A percentile compares a stretch with the other conserved stretches of the same genome.
phyloP scores from a whole-genome alignment of 192 early-diverging fungal species.

The Umbelopsis isabellina region DNA sequence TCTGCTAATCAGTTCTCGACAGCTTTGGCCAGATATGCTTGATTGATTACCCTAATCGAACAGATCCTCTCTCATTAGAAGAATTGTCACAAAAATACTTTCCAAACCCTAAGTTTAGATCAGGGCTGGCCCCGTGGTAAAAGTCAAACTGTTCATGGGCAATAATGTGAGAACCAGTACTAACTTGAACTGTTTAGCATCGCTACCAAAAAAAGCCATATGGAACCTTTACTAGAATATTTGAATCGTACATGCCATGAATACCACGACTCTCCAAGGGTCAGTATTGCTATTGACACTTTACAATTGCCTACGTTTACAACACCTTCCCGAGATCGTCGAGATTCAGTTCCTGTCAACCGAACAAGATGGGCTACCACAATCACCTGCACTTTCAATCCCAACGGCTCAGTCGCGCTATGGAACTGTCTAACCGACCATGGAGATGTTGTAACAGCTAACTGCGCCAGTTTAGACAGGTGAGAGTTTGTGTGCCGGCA shows the following conservation, averaged over 20 bases:
- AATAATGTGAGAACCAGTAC: neutral
- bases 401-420: conserved; percentile 35
- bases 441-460: conserved; percentile 30
- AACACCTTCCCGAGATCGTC: neutral
- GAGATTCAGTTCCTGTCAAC: conserved; percentile 11
- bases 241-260: conserved; percentile 23
- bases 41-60: conserved; percentile 36
- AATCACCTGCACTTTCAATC: conserved; percentile 29
- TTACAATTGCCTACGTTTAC: conserved; percentile 30
- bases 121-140: conserved; percentile 42
- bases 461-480: conserved; percentile 38
- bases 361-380: conserved; percentile 24
- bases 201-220: conserved; percentile 13
- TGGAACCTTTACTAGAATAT: conserved; percentile 33
- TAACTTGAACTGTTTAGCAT: conserved; percentile 26
- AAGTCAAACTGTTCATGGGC: neutral
- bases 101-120: conserved; percentile 27
- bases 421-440: conserved; percentile 45
- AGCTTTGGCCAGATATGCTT: conserved; percentile 48
- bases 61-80: conserved; percentile 24
- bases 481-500: neutral
- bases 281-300: conserved; percentile 26
- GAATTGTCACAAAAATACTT: conserved; percentile 32
- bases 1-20: neutral
- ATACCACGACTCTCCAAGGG: conserved; percentile 33